Evolutionary conservation across 176 grass and related monocot genomes (phyloP), one percentile per base, ranked within the genome.

Genomic region (Canna indica): DNA sequence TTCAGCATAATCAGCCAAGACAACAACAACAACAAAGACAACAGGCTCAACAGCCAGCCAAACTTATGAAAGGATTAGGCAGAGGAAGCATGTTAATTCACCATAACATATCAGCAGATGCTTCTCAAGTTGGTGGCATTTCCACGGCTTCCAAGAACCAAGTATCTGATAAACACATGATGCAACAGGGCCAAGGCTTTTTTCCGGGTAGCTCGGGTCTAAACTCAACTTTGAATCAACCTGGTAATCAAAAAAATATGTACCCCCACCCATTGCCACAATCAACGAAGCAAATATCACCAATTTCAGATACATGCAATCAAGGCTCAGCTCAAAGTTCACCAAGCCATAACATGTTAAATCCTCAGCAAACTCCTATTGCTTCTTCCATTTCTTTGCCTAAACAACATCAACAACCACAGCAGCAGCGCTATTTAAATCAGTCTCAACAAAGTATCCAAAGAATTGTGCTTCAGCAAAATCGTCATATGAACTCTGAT

Each of bases 21-120:
- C 70, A 75, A 63, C 83, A 80, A 48, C 73, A 76, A 32, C 77
- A 69, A 64, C 86, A 83, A 82, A 76, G 95, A 28, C 84, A 88
- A 68, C 95, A 88, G 69, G 77, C 78, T 71, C 91, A 84, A 73
- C 94, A 94, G 63, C 87, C 87, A 73, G 82, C 80, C 72, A 99
- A 94, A 82, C 90, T 89, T 70, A 83, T 90, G 69, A 93, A 93
- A 80, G 86, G 86, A 52, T 80, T 86, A 82, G 89, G 95, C 26
- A 85, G 90, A 75, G 87, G 95, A 44, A 83, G 84, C 79, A 83
- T 94, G 70, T 22, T 86, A 78, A 80, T 84, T 75, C 88, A 77
- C 62, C 95, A 88, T 75, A 90, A 69, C 66, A 64, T 76, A 72
- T 22, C 81, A 77, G 69, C 65, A 75, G 89, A 88, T 83, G 46